A percentile compares a stretch with the other conserved stretches of the same genome.
Conservation (phyloP, 306 rosid genomes). For the Quercus gilva region DNA sequence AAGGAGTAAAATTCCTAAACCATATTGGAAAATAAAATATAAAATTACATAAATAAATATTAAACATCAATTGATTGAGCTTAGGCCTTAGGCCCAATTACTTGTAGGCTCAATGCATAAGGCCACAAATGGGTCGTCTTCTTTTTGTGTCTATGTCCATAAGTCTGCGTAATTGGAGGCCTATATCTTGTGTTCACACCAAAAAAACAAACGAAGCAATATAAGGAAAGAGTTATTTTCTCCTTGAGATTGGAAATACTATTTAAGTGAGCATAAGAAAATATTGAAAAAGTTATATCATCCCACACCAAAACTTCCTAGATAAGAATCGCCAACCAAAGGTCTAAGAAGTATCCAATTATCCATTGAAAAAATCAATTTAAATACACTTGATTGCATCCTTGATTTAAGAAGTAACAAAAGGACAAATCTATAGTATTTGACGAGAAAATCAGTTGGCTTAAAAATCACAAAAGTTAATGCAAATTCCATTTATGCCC, state of each 20-base stretch:
- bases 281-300: too few species aligned
- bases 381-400: neutral
- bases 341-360: neutral
- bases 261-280: neutral
- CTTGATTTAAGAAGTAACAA: neutral
- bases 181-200: too few species aligned
- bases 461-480: neutral
- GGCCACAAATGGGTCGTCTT: too few species aligned
- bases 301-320: neutral
- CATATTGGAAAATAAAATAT: too few species aligned
- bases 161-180: too few species aligned
- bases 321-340: neutral
- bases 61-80: too few species aligned
- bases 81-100: too few species aligned
- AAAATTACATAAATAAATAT: too few species aligned
- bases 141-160: too few species aligned
- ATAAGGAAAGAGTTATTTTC: neutral
- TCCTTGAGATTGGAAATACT: neutral
- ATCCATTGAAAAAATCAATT: neutral
- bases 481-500: neutral
- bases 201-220: neutral
- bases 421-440: neutral
- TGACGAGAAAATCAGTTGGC: neutral
- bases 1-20: too few species aligned
- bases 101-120: too few species aligned